A percentile compares a stretch with the other conserved stretches of the same genome.
Evolutionary conservation across 2,329 filamentous ascomycete species (phyloP).

Genomic region (Monilinia polystroma): DNA sequence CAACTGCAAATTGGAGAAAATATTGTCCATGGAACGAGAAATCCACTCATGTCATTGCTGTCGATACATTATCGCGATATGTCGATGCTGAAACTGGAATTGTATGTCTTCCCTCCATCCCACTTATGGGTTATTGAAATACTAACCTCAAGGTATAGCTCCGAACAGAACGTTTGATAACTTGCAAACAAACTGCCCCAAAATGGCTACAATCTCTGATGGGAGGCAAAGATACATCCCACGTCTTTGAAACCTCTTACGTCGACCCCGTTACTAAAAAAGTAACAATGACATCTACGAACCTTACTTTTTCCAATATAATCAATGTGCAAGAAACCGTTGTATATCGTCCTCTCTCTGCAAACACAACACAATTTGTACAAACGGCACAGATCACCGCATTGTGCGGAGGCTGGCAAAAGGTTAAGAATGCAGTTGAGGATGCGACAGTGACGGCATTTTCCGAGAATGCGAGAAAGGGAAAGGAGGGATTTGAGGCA

Average conservation of each 20-base stretch:
- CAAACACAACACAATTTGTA: conserved; percentile 71
- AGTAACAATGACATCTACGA: conserved; percentile 95
- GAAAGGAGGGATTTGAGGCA: conserved; percentile 90
- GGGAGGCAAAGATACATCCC: conserved; percentile 75
- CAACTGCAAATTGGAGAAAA: conserved; percentile 96
- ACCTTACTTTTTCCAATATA: conserved; percentile 89
- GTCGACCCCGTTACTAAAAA: conserved; percentile 81
- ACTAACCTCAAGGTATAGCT: conserved; percentile 47
- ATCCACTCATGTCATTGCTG: conserved; percentile 92
- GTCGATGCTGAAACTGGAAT: conserved; percentile 66
- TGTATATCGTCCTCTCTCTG: conserved; percentile 66
- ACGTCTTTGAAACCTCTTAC: conserved; percentile 94
- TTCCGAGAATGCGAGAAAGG: conserved; percentile 85
- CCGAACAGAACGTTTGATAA: conserved; percentile 68
- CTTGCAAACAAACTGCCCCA: conserved; percentile 64
- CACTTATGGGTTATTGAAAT: neutral
- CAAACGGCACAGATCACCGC: conserved; percentile 94
- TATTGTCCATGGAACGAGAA: conserved; percentile 99
- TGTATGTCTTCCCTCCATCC: conserved; percentile 46
- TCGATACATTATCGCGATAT: conserved; percentile 81
- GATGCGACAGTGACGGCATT: conserved; percentile 87
- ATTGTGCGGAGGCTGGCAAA: conserved; percentile 93
- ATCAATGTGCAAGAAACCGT: conserved; percentile 92
- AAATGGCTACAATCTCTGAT: conserved; percentile 80
- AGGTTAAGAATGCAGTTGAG: conserved; percentile 94